These are phyloP conservation scores for Fusarium zealandicum DNA, from an alignment of 2,329 filamentous ascomycete species.

Conservation along the genomic window DNA sequence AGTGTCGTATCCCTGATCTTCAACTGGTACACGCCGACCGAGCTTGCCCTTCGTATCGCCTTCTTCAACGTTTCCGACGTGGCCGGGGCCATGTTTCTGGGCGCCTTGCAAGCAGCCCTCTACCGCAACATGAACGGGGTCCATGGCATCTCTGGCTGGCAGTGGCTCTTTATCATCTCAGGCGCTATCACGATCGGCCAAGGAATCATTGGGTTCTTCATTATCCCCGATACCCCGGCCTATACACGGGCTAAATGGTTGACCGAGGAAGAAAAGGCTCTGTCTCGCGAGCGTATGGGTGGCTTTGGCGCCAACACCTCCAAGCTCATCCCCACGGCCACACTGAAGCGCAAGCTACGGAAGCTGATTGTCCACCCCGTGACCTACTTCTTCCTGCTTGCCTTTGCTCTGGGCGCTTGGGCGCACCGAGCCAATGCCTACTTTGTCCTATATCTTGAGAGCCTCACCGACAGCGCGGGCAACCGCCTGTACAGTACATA, in stretches of 20 bases:
- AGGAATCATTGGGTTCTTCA: conserved; percentile 49
- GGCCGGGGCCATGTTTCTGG: conserved; percentile 54
- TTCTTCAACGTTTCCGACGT: conserved; percentile 55
- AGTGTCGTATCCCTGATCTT: conserved; percentile 50
- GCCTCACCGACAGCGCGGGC: conserved; percentile 38
- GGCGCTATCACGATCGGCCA: conserved; percentile 53
- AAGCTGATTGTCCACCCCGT: conserved; percentile 42
- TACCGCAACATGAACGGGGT: conserved; percentile 52
- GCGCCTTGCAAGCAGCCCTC: conserved; percentile 53
- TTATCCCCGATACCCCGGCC: conserved; percentile 46
- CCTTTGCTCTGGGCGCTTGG: conserved; percentile 44
- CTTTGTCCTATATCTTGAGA: conserved; percentile 46
- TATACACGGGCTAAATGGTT: conserved; percentile 44
- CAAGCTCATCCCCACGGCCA: conserved; percentile 35
- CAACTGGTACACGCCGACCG: conserved; percentile 53
- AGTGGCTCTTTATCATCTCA: conserved; percentile 56
- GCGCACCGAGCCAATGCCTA: conserved; percentile 44
- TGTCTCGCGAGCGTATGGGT: conserved; percentile 41
- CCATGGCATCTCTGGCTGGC: conserved; percentile 52
- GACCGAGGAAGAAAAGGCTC: conserved; percentile 39
- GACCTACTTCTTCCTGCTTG: conserved; percentile 43
- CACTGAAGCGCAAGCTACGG: conserved; percentile 38
- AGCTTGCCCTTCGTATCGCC: conserved; percentile 51
- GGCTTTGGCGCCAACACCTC: conserved; percentile 42
- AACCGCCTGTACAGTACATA: conserved; percentile 42